Conservation (phyloP, 306 rosid genomes). For the Begonia fuchsioides region DNA sequence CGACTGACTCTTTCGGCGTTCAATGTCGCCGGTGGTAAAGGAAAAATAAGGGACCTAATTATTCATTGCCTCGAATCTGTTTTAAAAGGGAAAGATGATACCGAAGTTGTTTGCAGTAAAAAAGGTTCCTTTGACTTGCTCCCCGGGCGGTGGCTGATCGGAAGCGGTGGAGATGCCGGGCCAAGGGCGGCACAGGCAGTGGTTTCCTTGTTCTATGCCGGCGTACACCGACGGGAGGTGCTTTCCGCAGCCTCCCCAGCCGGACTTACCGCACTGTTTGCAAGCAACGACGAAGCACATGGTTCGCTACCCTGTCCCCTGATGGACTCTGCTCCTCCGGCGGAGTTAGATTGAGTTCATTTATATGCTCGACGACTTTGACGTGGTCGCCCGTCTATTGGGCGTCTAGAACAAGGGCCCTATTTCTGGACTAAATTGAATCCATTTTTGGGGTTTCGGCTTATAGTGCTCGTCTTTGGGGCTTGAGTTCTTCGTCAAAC, state of each 20-base stretch:
- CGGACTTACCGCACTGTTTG: constrained; percentile 21
- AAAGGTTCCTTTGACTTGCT: background rate
- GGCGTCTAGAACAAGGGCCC: background rate
- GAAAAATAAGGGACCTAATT: background rate
- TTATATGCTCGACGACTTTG: background rate
- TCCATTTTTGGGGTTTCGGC: too few species aligned
- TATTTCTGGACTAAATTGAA: too few species aligned
- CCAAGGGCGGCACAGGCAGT: constrained; percentile 61
- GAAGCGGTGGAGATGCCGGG: constrained; percentile 32
- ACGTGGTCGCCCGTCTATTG: background rate
- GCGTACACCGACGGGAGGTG: constrained; percentile 29
- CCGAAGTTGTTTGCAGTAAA: constrained; percentile 8
- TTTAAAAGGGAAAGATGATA: background rate
- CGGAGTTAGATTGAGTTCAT: background rate
- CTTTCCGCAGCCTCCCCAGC: constrained; percentile 50
- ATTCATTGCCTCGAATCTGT: background rate
- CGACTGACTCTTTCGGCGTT: background rate
- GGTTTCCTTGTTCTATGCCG: constrained; percentile 47
- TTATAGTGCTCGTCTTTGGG: too few species aligned
- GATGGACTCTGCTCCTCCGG: background rate
- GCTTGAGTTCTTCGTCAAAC: too few species aligned
- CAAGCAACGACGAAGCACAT: constrained; percentile 50
- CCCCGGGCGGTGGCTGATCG: background rate
- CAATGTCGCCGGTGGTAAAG: background rate
- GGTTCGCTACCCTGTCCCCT: background rate